Percentiles rank a stretch among this genome's conserved stretches.
phyloP scores from a whole-genome alignment of 2,329 filamentous ascomycete species.

The Sarocladium kiliense region DNA sequence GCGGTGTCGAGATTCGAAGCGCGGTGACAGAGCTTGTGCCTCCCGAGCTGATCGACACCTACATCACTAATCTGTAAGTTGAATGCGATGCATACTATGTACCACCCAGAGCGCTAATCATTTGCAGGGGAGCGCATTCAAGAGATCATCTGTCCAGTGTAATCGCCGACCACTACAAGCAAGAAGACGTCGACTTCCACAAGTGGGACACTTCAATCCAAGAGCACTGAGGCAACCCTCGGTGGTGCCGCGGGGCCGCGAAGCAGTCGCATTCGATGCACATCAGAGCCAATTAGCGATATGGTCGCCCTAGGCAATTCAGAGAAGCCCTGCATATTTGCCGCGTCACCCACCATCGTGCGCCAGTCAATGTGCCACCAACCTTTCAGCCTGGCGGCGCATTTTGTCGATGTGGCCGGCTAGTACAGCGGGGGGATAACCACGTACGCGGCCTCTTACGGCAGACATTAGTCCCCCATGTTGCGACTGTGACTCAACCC shows the following conservation, averaged over 20 bases:
- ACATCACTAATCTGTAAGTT: slow-evolving; percentile 72
- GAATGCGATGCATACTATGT: no score
- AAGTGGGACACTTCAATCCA: slow-evolving; percentile 26
- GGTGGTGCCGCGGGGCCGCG: not conserved
- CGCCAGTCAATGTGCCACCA: no score
- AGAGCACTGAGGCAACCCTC: not conserved
- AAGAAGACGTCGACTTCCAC: slow-evolving; percentile 63
- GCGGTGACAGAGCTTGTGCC: slow-evolving; percentile 80
- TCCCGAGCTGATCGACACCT: slow-evolving; percentile 69
- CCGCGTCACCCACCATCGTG: no score
- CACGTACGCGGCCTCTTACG: slow-evolving; percentile 1
- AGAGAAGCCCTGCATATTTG: not conserved
- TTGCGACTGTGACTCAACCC: not conserved
- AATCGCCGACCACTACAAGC: slow-evolving; percentile 70
- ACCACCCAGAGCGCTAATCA: no score
- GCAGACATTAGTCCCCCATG: not conserved
- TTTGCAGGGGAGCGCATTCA: slow-evolving; percentile 56
- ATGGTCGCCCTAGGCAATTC: not conserved
- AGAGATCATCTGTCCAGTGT: slow-evolving; percentile 69
- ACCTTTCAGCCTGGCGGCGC: not conserved
- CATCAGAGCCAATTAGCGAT: no score
- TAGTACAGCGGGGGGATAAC: not conserved
- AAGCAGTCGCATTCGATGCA: no score
- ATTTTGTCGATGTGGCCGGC: not conserved
- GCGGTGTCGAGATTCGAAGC: slow-evolving; percentile 71